Evolutionary conservation across 805 yeast genomes (phyloP).

Genomic region (Geotrichum ghanense): DNA sequence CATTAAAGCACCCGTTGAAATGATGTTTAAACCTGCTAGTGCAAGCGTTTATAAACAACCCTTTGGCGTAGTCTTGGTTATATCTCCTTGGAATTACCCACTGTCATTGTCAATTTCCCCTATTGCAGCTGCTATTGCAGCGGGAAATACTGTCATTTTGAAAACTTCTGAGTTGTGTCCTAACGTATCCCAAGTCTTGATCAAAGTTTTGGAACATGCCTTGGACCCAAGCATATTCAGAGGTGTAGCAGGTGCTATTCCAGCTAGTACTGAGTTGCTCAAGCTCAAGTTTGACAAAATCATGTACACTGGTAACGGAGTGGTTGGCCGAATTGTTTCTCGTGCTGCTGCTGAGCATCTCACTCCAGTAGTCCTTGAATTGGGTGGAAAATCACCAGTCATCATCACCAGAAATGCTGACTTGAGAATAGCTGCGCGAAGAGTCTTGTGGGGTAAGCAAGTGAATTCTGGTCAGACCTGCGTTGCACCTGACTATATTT

Average conservation of each 20-base stretch:
- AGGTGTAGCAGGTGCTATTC: conserved; percentile 63
- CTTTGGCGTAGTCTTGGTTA: conserved; percentile 57
- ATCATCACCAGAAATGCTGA: conserved; percentile 45
- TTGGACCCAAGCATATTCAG: conserved; percentile 46
- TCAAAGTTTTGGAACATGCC: conserved; percentile 41
- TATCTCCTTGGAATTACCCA: conserved; percentile 79
- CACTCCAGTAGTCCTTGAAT: conserved; percentile 71
- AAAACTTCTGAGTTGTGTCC: conserved; percentile 73
- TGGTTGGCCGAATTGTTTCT: conserved; percentile 69
- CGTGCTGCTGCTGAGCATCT: conserved; percentile 73
- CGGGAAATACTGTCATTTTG: conserved; percentile 69
- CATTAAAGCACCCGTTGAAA: conserved; percentile 17
- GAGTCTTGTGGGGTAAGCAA: conserved; percentile 71
- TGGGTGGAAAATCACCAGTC: conserved; percentile 90
- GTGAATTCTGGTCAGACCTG: conserved; percentile 85
- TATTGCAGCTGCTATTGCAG: conserved; percentile 68
- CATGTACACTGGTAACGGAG: conserved; percentile 71
- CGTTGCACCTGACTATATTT: conserved; percentile 74
- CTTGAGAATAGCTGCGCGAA: conserved; percentile 34
- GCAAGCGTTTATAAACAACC: conserved; percentile 25
- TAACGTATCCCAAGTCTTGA: conserved; percentile 41
- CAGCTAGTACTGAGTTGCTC: conserved; percentile 49
- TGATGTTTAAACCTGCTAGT: conserved; percentile 14
- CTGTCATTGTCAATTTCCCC: conserved; percentile 52
- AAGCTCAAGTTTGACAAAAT: conserved; percentile 67